Percentiles rank a stretch among this genome's conserved stretches.
Evolutionary conservation across 495 filamentous ascomycete species (phyloP).

Genomic region (Staphylotrichum tortipilum): DNA sequence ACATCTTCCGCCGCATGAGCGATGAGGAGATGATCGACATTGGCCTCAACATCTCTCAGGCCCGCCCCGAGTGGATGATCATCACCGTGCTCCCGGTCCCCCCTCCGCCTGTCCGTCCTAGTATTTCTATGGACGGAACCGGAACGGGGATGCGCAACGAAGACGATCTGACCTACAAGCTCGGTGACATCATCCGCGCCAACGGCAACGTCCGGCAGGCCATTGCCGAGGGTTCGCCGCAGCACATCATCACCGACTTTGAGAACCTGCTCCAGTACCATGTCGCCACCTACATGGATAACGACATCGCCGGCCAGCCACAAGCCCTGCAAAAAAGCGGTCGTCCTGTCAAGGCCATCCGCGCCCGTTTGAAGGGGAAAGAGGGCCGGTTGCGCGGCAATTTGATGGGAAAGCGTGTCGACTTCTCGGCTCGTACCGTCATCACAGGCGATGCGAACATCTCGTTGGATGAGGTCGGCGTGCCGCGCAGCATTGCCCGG

Average conservation of each 20-base stretch:
- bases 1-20: slow-evolving; percentile 75
- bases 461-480: slow-evolving; percentile 92
- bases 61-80: slow-evolving; percentile 97
- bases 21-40: slow-evolving; percentile 73
- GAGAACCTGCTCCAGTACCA: slow-evolving; percentile 93
- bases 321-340: slow-evolving; percentile 96
- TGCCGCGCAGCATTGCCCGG: slow-evolving; percentile 78
- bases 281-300: slow-evolving; percentile 98
- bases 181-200: slow-evolving; percentile 95
- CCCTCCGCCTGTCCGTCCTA: slow-evolving; percentile 88
- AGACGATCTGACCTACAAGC: slow-evolving; percentile 97
- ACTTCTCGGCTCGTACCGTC: slow-evolving; percentile 98
- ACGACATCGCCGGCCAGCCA: slow-evolving; percentile 92
- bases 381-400: slow-evolving; percentile 96
- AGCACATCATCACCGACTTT: slow-evolving; percentile 82
- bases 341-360: slow-evolving; percentile 89
- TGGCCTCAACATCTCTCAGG: slow-evolving; percentile 86
- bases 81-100: slow-evolving; percentile 91
- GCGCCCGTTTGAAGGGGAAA: slow-evolving; percentile 94
- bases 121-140: slow-evolving; percentile 88
- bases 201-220: slow-evolving; percentile 89
- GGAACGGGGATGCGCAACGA: slow-evolving; percentile 81
- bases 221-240: slow-evolving; percentile 77
- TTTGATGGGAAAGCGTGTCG: slow-evolving; percentile 98
- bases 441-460: slow-evolving; percentile 97